A percentile compares a stretch with the other conserved stretches of the same genome.
Conservation (phyloP, 345 rosid genomes). For the Heritiera littoralis region DNA sequence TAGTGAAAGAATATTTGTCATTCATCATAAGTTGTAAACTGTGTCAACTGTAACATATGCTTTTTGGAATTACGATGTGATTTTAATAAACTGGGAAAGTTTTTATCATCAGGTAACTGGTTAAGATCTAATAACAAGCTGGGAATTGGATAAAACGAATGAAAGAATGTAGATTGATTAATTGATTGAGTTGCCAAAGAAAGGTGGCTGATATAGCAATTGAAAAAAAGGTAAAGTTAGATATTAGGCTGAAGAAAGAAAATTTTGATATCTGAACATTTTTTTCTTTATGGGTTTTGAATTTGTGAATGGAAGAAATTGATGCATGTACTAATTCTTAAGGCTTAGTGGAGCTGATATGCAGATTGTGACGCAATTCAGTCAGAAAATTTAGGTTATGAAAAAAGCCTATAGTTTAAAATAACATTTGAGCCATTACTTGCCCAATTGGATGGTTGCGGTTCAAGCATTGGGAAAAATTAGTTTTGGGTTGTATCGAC, state of each 20-base stretch:
- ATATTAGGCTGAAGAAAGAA: not conserved
- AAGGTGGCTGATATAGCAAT: not conserved
- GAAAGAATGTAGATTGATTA: not conserved
- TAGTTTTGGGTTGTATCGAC: not conserved
- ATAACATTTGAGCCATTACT: not conserved
- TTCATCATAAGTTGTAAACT: not conserved
- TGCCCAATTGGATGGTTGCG: not conserved
- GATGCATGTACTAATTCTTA: not conserved
- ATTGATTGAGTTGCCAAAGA: not conserved
- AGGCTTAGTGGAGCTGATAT: not conserved
- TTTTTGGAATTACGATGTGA: not conserved
- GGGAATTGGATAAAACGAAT: not conserved
- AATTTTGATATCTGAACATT: not conserved
- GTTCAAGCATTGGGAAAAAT: not conserved
- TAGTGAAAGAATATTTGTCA: not conserved
- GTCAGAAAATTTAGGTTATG: not conserved
- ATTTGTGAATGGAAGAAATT: not conserved
- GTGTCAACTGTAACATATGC: not conserved
- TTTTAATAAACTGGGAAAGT: not conserved
- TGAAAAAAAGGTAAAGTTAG: not conserved
- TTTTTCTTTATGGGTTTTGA: not conserved
- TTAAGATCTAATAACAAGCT: conserved; percentile 1
- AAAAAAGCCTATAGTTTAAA: not conserved
- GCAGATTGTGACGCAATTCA: not conserved
- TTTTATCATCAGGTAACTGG: not conserved